Conservation (phyloP, 2,329 filamentous ascomycete species). For the Aspergillus unguis region DNA sequence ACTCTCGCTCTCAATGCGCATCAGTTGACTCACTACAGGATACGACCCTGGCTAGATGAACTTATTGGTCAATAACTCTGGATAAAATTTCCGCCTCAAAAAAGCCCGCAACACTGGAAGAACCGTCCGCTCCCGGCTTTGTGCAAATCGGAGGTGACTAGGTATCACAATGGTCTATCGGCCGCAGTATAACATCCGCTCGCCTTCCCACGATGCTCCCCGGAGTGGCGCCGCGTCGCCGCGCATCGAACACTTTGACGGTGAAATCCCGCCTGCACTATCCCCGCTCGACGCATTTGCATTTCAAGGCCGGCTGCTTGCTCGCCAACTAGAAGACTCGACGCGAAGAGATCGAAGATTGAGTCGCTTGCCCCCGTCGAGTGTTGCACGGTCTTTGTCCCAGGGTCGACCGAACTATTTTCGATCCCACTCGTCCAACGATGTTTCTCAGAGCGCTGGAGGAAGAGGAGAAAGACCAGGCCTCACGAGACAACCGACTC, state of each 20-base stretch:
- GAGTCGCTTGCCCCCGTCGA: constrained; percentile 79
- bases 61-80: constrained; percentile 8
- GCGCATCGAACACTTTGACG: constrained; percentile 67
- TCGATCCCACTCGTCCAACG: constrained; percentile 66
- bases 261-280: constrained; percentile 76
- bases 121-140: neutral
- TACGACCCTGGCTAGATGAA: constrained; percentile 15
- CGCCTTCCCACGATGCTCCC: constrained; percentile 53
- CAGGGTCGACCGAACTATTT: constrained; percentile 78
- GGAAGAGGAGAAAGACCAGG: constrained; percentile 1
- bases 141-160: constrained; percentile 7
- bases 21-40: constrained; percentile 5
- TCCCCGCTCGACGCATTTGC: constrained; percentile 96
- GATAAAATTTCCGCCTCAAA: neutral
- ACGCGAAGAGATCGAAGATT: constrained; percentile 71
- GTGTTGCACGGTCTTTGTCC: constrained; percentile 75
- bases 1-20: constrained; percentile 10
- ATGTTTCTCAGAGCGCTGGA: constrained; percentile 23
- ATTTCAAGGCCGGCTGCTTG: constrained; percentile 81
- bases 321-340: constrained; percentile 79
- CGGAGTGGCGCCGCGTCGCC: constrained; percentile 65
- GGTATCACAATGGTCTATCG: constrained; percentile 50
- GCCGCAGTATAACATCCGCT: constrained; percentile 59
- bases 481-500: constrained; percentile 39
- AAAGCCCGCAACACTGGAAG: neutral